Conservation (phyloP, 73 alveolate species). For the Breviolum minutum region DNA sequence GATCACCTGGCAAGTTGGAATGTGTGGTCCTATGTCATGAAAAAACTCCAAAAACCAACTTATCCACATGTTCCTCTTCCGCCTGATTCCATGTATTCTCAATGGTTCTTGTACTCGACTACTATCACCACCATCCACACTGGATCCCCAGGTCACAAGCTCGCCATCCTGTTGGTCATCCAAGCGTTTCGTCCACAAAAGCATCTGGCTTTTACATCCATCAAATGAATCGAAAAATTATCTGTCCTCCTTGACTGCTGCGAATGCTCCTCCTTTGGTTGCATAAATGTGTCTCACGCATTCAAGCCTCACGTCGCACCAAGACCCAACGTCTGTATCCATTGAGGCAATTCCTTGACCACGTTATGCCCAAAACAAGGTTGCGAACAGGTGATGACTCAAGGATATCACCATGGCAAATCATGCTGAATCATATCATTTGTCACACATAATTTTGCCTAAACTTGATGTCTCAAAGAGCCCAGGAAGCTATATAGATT, state of each 20-base stretch:
- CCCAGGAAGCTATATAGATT: too few species aligned
- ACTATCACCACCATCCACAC: conserved; percentile 45
- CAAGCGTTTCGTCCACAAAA: background rate
- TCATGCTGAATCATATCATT: background rate
- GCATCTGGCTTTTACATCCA: background rate
- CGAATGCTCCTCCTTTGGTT: conserved; percentile 39
- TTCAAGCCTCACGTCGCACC: background rate
- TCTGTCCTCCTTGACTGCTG: conserved; percentile 25
- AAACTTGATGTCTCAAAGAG: too few species aligned
- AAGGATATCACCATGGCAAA: background rate
- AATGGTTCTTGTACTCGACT: conserved; percentile 13
- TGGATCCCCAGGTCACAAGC: conserved; percentile 58
- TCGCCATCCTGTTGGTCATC: conserved; percentile 41
- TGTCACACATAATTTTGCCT: background rate
- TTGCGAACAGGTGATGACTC: background rate
- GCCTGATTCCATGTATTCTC: conserved; percentile 31
- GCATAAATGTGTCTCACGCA: conserved; percentile 25
- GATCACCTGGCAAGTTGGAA: too few species aligned
- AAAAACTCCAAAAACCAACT: too few species aligned
- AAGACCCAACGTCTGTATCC: too few species aligned
- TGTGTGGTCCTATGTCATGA: too few species aligned
- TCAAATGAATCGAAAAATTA: background rate
- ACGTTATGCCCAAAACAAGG: too few species aligned
- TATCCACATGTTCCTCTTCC: background rate
- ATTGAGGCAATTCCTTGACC: too few species aligned